These are phyloP conservation scores for Didymella glomerata DNA, from an alignment of 2,329 filamentous ascomycete genomes.

Conservation along the genomic window DNA sequence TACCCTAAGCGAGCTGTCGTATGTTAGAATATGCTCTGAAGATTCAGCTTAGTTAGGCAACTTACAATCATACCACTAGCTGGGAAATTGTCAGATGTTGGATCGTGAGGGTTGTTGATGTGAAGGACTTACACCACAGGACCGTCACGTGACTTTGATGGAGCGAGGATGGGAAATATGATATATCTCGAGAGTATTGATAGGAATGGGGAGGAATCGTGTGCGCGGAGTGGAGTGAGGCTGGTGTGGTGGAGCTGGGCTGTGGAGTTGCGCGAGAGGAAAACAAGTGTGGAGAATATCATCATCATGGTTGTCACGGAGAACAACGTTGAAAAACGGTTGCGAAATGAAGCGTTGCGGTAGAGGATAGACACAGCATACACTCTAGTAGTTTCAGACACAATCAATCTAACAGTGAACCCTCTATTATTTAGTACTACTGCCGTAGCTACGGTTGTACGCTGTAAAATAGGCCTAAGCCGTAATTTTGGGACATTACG, in stretches of 20 bases:
- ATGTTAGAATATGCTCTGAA: not conserved
- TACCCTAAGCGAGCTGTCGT: not conserved
- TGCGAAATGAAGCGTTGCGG: not conserved
- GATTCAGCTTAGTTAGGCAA: not conserved
- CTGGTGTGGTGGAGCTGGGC: not conserved
- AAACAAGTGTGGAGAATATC: not conserved
- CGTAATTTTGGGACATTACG: too few species aligned
- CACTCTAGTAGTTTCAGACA: not conserved
- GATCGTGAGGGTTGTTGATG: not conserved
- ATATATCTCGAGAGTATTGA: not conserved
- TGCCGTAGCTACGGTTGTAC: too few species aligned
- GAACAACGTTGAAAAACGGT: not conserved
- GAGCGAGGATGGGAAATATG: rapidly evolving
- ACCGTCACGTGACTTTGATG: conserved; percentile 1
- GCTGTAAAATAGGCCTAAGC: too few species aligned
- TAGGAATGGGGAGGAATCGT: too few species aligned
- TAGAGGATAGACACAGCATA: not conserved
- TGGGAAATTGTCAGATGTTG: not conserved
- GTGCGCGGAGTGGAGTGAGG: too few species aligned
- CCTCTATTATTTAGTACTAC: too few species aligned
- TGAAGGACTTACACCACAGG: not conserved
- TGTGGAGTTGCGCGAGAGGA: not conserved
- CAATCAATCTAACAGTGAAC: too few species aligned
- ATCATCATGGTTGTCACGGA: not conserved
- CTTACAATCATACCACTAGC: conserved; percentile 3